Conservation (phyloP, 768 basidiomycete genomes). For the Calocera cornea region DNA sequence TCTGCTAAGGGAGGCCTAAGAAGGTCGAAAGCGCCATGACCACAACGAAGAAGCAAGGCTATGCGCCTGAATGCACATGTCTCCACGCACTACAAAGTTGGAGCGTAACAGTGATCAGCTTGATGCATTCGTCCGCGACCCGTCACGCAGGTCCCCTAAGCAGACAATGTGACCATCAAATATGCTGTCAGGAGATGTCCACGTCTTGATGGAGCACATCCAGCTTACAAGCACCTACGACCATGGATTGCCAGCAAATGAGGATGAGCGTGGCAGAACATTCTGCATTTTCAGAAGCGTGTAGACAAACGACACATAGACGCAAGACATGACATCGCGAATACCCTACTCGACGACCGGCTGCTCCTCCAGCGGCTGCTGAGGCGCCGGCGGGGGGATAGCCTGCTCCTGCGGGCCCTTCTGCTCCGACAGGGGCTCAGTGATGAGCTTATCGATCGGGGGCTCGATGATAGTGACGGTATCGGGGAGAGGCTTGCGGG, state of each 20-base stretch:
- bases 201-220: no score
- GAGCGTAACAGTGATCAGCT: no score
- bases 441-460: constrained; percentile 77
- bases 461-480: constrained; percentile 82
- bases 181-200: no score
- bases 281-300: neutral
- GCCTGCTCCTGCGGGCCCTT: constrained; percentile 36
- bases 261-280: neutral
- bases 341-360: neutral
- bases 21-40: no score
- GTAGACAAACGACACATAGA: neutral
- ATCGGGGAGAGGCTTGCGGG: constrained; percentile 88
- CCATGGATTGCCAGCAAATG: neutral
- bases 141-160: no score
- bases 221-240: neutral
- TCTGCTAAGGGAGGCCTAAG: no score
- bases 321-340: neutral
- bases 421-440: constrained; percentile 82
- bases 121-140: no score
- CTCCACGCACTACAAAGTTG: no score
- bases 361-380: constrained; percentile 9
- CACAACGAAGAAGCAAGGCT: no score
- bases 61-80: no score
- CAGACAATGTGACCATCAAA: neutral
- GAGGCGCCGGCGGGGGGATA: constrained; percentile 15